Evolutionary conservation across 306 rosid genomes (phyloP).

Genomic region (Fragaria vesca): DNA sequence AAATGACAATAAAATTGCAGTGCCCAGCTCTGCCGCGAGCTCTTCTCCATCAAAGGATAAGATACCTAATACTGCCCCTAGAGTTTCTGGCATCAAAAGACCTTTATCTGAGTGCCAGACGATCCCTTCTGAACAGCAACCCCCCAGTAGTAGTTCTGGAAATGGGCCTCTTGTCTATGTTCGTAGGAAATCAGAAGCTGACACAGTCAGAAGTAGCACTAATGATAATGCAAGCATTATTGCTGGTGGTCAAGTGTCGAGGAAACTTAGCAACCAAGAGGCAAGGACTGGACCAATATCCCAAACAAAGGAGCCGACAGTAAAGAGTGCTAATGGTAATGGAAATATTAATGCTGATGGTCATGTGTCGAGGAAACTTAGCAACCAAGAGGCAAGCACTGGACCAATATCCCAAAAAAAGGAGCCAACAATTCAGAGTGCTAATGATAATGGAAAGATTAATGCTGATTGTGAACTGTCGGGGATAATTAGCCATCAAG

Average conservation of each 20-base stretch:
- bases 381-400: slow-evolving; percentile 39
- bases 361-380: slow-evolving; percentile 38
- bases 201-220: slow-evolving; percentile 56
- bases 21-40: slow-evolving; percentile 47
- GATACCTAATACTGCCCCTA: slow-evolving; percentile 38
- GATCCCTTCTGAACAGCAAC: slow-evolving; percentile 54
- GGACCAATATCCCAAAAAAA: slow-evolving; percentile 45
- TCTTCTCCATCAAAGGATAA: slow-evolving; percentile 58
- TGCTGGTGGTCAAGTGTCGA: not conserved
- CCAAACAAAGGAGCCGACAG: not conserved
- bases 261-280: not conserved
- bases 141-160: slow-evolving; percentile 51
- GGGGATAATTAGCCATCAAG: not conserved
- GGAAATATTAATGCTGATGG: slow-evolving; percentile 27
- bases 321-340: slow-evolving; percentile 5
- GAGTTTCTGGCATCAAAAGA: slow-evolving; percentile 66
- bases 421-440: slow-evolving; percentile 55
- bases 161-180: slow-evolving; percentile 89
- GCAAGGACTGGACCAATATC: not conserved
- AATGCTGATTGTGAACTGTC: not conserved
- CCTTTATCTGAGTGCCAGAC: slow-evolving; percentile 48
- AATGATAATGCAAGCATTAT: not conserved
- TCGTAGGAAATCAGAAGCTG: slow-evolving; percentile 88
- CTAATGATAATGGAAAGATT: slow-evolving; percentile 3
- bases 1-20: slow-evolving; percentile 48